Percentiles rank a stretch among this genome's conserved stretches.
phyloP scores from a whole-genome alignment of 179 eudicot species.

The Beta lomatogona region DNA sequence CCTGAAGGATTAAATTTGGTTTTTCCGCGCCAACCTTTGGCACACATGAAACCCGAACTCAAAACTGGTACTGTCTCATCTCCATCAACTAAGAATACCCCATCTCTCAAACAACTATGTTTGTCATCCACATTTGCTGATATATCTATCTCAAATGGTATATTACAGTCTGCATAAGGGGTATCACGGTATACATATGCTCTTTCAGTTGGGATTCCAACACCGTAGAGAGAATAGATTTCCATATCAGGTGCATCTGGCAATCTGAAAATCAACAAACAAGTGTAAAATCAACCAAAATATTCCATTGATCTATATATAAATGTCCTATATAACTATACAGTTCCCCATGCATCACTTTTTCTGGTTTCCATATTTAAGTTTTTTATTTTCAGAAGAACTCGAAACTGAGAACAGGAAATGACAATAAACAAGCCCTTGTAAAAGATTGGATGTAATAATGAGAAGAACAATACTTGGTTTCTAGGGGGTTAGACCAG shows the following conservation, averaged over 20 bases:
- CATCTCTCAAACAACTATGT: conserved; percentile 55
- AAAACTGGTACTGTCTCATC: conserved; percentile 85
- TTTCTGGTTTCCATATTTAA: too few species aligned
- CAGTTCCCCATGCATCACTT: too few species aligned
- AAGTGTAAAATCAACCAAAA: background rate
- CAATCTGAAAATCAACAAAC: conserved; percentile 48
- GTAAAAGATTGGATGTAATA: background rate
- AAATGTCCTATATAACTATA: too few species aligned
- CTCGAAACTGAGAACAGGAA: too few species aligned
- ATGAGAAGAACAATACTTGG: conserved; percentile 53
- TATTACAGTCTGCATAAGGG: conserved; percentile 72
- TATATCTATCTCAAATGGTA: conserved; percentile 86
- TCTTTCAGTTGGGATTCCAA: conserved; percentile 88
- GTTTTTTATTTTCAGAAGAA: too few species aligned
- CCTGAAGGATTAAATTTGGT: conserved; percentile 87
- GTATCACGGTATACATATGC: conserved; percentile 73
- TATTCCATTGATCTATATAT: background rate
- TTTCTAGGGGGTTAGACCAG: conserved; percentile 95
- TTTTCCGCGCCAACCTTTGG: conserved; percentile 87
- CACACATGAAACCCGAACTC: conserved; percentile 82
- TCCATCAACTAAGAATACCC: conserved; percentile 72
- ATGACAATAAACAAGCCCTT: background rate
- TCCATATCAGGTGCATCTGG: conserved; percentile 97
- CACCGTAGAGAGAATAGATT: conserved; percentile 85
- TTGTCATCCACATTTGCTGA: conserved; percentile 60